Percentiles rank a stretch among this genome's conserved stretches.
These are phyloP conservation scores for Starmera quercuum DNA, from an alignment of 805 yeast species.

Conservation along the genomic window DNA sequence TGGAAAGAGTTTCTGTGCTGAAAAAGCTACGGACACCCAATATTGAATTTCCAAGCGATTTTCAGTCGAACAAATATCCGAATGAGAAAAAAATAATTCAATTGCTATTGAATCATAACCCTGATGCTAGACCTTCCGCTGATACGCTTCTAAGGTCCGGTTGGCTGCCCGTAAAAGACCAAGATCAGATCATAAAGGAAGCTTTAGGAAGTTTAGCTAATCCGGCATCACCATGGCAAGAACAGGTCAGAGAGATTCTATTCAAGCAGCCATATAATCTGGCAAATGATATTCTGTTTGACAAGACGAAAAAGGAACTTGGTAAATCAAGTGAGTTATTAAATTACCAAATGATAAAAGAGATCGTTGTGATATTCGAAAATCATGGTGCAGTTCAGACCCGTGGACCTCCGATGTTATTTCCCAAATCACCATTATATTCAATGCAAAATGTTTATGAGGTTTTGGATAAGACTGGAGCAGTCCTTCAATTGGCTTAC, in stretches of 20 bases:
- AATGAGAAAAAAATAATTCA: slow-evolving; percentile 64
- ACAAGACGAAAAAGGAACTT: slow-evolving; percentile 27
- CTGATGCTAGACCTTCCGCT: slow-evolving; percentile 75
- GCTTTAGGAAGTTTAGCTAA: slow-evolving; percentile 80
- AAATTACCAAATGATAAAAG: slow-evolving; percentile 51
- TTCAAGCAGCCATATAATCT: slow-evolving; percentile 80
- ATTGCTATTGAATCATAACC: slow-evolving; percentile 69
- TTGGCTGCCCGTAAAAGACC: slow-evolving; percentile 78
- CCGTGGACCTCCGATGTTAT: slow-evolving; percentile 53
- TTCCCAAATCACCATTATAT: slow-evolving; percentile 76
- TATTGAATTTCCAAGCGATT: slow-evolving; percentile 66
- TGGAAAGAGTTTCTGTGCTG: slow-evolving; percentile 84
- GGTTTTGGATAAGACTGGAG: slow-evolving; percentile 77
- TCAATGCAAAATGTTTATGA: slow-evolving; percentile 65
- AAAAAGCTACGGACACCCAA: slow-evolving; percentile 49
- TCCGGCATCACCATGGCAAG: slow-evolving; percentile 91
- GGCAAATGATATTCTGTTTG: slow-evolving; percentile 82
- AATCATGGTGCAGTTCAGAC: slow-evolving; percentile 86
- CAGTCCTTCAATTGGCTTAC: slow-evolving; percentile 81
- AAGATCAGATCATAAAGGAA: slow-evolving; percentile 83
- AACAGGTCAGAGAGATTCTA: slow-evolving; percentile 79
- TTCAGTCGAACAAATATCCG: slow-evolving; percentile 39
- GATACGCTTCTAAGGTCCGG: slow-evolving; percentile 70
- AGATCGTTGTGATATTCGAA: slow-evolving; percentile 55
- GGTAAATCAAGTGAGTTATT: slow-evolving; percentile 44